Evolutionary conservation across 306 rosid species (phyloP), one percentile per base, ranked within the genome.

Genomic region (Vigna angularis): DNA sequence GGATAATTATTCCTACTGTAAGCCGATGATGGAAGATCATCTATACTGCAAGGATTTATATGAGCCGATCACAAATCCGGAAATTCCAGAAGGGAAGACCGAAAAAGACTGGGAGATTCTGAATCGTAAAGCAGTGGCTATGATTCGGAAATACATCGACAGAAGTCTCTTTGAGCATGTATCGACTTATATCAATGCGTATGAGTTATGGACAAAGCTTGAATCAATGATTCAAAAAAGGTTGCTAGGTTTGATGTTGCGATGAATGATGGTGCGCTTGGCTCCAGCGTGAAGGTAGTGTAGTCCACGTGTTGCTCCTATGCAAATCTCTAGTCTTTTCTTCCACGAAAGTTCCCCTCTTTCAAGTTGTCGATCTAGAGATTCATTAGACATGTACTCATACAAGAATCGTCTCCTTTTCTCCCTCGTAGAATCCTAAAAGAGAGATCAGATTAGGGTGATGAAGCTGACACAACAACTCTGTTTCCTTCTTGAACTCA

Each of bases 251-350:
- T 22, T 66, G 4, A 26, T 9, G 34, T 49, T 2, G 6, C 76
- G 17, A 9, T 49, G 61, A 38, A 78, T 4, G 48, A 78, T 15
- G 47, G 76, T 1, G 22, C 50, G 64, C 44, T 83, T 83, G 30
- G 66, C 36, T 28, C 83, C 80, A 0, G 67, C 0, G 16, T 83
- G 86, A 72, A 83, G 80, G 48, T 66, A 78, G 38, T 78, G 86
- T 12, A 66, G 16, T 38, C 59, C 84, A 16, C 48, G 26, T 1
- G 80, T 65, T 9, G 7, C 40, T 50, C 73, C 73, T 13, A 51
- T 65, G 36, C 73, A 64, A 0, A 76, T 76, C 42, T 64, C 53
- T 4, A 75, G 4, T 28, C 73, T 76, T 36, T 34, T 50, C 40
- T 15, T 65, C 80, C 73, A 76, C 14, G 80, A 36, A 1, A 76